Percentiles rank a stretch among this genome's conserved stretches.
phyloP scores from a whole-genome alignment of 2,329 filamentous ascomycete species.

The Cercospora sp. region DNA sequence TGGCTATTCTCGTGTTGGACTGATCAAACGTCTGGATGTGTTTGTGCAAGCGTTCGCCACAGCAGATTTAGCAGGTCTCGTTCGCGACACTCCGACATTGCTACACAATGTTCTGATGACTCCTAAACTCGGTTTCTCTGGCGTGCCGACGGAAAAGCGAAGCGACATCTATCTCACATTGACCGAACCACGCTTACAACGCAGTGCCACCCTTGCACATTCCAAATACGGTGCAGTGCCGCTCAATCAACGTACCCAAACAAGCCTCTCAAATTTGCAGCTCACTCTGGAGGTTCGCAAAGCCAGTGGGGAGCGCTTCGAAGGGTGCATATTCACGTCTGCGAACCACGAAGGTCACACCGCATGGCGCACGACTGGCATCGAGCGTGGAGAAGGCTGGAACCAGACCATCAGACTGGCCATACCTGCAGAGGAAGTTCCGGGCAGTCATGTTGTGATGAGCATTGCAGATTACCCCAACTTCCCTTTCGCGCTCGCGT shows the following conservation, averaged over 20 bases:
- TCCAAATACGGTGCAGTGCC: conserved; percentile 79
- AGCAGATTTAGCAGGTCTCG: conserved; percentile 73
- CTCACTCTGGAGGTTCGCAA: conserved; percentile 85
- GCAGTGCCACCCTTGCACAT: conserved; percentile 63
- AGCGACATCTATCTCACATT: conserved; percentile 95
- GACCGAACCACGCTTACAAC: conserved; percentile 72
- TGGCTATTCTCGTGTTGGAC: conserved; percentile 54
- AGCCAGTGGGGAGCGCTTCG: conserved; percentile 74
- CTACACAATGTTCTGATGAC: conserved; percentile 80
- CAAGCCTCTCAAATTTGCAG: conserved; percentile 73
- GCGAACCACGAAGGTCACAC: conserved; percentile 78
- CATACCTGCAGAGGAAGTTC: conserved; percentile 76
- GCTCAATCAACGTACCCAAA: conserved; percentile 58
- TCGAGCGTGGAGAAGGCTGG: conserved; percentile 80
- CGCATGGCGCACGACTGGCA: conserved; percentile 82
- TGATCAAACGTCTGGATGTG: conserved; percentile 73
- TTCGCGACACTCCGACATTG: conserved; percentile 83
- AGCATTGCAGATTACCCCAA: conserved; percentile 83
- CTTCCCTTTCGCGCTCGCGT: conserved; percentile 85
- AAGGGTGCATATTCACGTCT: conserved; percentile 82
- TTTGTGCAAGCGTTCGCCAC: conserved; percentile 76
- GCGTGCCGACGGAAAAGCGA: conserved; percentile 80
- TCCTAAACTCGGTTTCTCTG: conserved; percentile 88
- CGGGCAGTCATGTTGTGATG: conserved; percentile 82
- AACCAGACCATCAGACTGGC: conserved; percentile 82